Evolutionary conservation across 2,329 filamentous ascomycete species (phyloP).

Genomic region (Mycogone perniciosa): DNA sequence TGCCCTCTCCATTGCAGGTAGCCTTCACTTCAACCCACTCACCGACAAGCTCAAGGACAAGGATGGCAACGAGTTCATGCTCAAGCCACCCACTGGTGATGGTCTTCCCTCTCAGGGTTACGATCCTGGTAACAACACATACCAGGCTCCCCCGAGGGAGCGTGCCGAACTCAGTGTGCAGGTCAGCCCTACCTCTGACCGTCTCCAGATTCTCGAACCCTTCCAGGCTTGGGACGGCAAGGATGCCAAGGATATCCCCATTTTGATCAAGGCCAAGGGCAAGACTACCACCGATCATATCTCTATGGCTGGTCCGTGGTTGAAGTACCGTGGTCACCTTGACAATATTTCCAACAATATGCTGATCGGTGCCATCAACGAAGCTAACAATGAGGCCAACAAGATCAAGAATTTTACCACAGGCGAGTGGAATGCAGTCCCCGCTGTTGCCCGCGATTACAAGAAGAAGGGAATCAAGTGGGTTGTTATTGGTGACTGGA

Average conservation of each 20-base stretch:
- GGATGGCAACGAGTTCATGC: slow-evolving; percentile 92
- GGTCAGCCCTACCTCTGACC: slow-evolving; percentile 84
- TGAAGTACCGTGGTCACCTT: slow-evolving; percentile 97
- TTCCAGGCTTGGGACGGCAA: slow-evolving; percentile 90
- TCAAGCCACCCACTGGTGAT: slow-evolving; percentile 71
- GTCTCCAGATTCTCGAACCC: slow-evolving; percentile 83
- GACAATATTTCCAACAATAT: slow-evolving; percentile 99
- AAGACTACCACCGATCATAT: slow-evolving; percentile 98
- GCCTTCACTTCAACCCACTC: slow-evolving; percentile 88
- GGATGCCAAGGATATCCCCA: slow-evolving; percentile 75
- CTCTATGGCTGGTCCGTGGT: slow-evolving; percentile 93
- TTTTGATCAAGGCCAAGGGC: slow-evolving; percentile 92
- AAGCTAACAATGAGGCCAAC: slow-evolving; percentile 94
- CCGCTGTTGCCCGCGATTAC: slow-evolving; percentile 93
- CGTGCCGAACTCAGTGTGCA: slow-evolving; percentile 67
- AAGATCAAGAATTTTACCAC: slow-evolving; percentile 89
- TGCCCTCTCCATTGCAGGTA: slow-evolving; percentile 76
- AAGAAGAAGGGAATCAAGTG: slow-evolving; percentile 94
- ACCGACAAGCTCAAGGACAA: slow-evolving; percentile 89
- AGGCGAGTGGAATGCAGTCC: slow-evolving; percentile 79
- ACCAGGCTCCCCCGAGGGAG: slow-evolving; percentile 87
- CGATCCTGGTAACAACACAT: slow-evolving; percentile 86
- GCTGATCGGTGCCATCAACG: slow-evolving; percentile 95
- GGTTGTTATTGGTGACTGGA: slow-evolving; percentile 99
- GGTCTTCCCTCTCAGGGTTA: slow-evolving; percentile 78